A percentile compares a stretch with the other conserved stretches of the same genome.
phyloP scores from a whole-genome alignment of 495 filamentous ascomycete genomes.

The Penicillium lividum region DNA sequence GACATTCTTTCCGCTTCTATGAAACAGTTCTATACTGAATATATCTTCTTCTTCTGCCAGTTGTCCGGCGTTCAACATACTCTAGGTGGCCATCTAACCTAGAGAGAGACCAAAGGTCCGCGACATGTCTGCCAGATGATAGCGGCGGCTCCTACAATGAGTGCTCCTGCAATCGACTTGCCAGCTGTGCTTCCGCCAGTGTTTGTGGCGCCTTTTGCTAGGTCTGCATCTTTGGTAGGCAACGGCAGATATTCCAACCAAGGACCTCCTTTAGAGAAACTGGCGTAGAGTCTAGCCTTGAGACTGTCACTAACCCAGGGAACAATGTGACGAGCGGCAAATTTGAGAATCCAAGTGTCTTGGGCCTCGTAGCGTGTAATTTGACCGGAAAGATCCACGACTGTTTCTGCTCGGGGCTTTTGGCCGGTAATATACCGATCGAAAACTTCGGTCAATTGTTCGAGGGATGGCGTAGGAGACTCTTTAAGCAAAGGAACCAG shows the following conservation, averaged over 20 bases:
- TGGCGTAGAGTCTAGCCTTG: slow-evolving; percentile 18
- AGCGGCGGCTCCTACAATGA: no score
- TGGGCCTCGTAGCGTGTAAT: slow-evolving; percentile 22
- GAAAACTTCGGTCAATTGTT: slow-evolving; percentile 16
- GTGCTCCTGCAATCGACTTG: no score
- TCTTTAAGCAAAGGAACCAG: slow-evolving; percentile 15
- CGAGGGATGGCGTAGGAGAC: slow-evolving; percentile 8
- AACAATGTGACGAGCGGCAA: slow-evolving; percentile 12
- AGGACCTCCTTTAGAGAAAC: slow-evolving; percentile 16
- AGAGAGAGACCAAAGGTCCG: no score
- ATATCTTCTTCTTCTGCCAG: no score
- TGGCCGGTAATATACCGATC: slow-evolving; percentile 11
- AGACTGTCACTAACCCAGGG: slow-evolving; percentile 15
- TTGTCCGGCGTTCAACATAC: no score
- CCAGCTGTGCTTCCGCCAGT: neutral
- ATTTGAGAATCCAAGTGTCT: slow-evolving; percentile 19
- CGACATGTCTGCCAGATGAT: no score
- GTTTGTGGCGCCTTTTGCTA: neutral
- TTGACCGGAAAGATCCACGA: slow-evolving; percentile 16
- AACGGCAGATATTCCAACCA: slow-evolving; percentile 20
- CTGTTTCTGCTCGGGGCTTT: slow-evolving; percentile 12
- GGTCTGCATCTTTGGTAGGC: neutral
- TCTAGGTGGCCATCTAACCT: no score
- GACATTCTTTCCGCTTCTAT: no score
- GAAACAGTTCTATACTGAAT: no score